Base-by-base conservation (phyloP, 192 early-diverging fungal species). In the Linnemannia schmuckeri region DNA sequence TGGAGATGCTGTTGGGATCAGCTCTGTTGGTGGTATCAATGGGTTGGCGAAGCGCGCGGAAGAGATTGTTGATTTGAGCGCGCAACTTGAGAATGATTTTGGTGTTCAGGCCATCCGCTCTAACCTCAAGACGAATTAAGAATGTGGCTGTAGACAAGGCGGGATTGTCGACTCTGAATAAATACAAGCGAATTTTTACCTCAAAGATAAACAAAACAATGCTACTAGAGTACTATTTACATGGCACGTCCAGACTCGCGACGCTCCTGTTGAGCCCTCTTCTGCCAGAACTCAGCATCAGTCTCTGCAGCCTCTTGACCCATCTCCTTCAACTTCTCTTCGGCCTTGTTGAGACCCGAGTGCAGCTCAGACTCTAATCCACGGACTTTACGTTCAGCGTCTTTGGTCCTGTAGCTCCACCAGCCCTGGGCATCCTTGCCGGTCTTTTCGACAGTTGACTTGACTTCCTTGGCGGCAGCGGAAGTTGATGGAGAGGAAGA, bases 241-340 rank as follows among this genome's bases (percentile, higher is more conserved):
- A 86, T 77, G 41, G 84, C 84, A 35, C 84, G 84, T 70, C 84
- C 84, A 71, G 77, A 78, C 38, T 77, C 79, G 38, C 84, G 84
- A 55, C 79, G 76, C 69, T 87, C 70, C 74, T 80, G 83, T 20
- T 87, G 85, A n/a, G 77, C 80, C 20, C 24, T 49, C 68, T 68
- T 71, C 74, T 71, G 18, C 79, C 85, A 87, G 47, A 81, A 78
- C 20, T 87, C 79, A 4, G 37, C 38, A 30, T 81, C 79, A 0
- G 79, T 70, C 6, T 80, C 79, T 6, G 12, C 37, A 66, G 61
- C 72, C 41, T 87, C 79, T 4, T 76, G 75, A 47, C 78, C 85
- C 71, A 87, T 35, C 71, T 87, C 79, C 46, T 46, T 57, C 24
- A 87, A n/a, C 66, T 70, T 77, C 55, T 87, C 85, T 18, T 68